These are phyloP conservation scores for Nakaseomyces glabratus DNA, from an alignment of 1,139 yeast species.

Conservation along the genomic window DNA sequence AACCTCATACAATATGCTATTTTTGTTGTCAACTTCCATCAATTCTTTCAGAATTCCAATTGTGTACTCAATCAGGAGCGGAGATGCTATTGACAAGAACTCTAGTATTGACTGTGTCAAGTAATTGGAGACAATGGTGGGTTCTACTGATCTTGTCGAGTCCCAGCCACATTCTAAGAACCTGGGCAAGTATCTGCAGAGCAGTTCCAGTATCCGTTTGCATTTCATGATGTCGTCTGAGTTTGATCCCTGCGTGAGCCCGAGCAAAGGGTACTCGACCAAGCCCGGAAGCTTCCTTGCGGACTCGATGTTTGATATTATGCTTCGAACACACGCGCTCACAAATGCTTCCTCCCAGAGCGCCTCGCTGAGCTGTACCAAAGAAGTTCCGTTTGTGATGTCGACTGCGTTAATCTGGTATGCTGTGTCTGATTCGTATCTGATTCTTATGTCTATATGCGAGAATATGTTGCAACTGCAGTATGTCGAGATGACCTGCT, in stretches of 20 bases:
- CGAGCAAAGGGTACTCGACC: constrained; percentile 35
- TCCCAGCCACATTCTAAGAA: constrained; percentile 62
- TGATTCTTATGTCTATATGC: constrained; percentile 59
- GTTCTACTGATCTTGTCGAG: constrained; percentile 45
- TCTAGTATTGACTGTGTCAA: constrained; percentile 67
- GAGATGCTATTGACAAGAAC: constrained; percentile 49
- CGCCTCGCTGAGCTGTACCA: constrained; percentile 29
- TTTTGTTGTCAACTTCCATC: constrained; percentile 38
- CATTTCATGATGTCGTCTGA: constrained; percentile 35
- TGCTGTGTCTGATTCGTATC: constrained; percentile 50
- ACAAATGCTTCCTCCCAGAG: constrained; percentile 78
- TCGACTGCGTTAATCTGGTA: constrained; percentile 34
- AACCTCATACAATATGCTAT: constrained; percentile 47
- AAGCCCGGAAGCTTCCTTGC: constrained; percentile 53
- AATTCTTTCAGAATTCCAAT: constrained; percentile 42
- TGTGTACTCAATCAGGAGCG: constrained; percentile 51
- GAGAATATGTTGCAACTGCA: constrained; percentile 61
- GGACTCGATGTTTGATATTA: constrained; percentile 58
- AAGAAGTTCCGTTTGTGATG: constrained; percentile 20
- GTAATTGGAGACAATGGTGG: constrained; percentile 61
- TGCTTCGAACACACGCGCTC: constrained; percentile 56
- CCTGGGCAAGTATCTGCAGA: constrained; percentile 55
- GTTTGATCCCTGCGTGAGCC: constrained; percentile 1
- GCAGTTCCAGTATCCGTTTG: constrained; percentile 46
- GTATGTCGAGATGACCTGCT: constrained; percentile 43